Evolutionary conservation across 148 eudicot species (phyloP).

Genomic region (Arctostaphylos glauca): DNA sequence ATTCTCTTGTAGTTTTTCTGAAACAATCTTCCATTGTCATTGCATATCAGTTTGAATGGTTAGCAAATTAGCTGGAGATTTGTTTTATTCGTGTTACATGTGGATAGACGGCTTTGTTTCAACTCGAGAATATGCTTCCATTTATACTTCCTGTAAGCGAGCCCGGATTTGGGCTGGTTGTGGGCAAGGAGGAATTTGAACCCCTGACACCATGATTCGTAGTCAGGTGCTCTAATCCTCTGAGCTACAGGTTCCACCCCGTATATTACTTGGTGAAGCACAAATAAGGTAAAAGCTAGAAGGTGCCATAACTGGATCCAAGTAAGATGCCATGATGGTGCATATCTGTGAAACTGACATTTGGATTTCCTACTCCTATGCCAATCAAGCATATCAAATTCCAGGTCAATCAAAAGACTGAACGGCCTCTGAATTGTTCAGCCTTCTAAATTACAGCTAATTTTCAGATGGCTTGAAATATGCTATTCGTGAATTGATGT

Average conservation of each 20-base stretch:
- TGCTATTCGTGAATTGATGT: background rate
- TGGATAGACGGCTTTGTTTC: background rate
- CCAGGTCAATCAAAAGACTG: background rate
- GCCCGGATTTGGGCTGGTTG: background rate
- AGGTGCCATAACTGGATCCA: background rate
- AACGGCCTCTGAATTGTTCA: background rate
- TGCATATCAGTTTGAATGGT: constrained; percentile 5
- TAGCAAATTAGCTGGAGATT: background rate
- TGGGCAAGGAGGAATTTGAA: background rate
- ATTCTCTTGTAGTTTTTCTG: background rate
- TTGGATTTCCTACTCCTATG: background rate
- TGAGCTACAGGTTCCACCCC: too few relatives aligned
- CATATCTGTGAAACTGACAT: background rate
- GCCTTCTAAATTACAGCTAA: background rate
- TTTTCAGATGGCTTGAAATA: background rate
- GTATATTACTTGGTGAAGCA: background rate
- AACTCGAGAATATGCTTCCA: too few relatives aligned
- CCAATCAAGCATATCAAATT: background rate
- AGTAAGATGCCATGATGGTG: background rate
- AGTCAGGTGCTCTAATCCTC: background rate
- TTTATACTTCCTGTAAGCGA: too few relatives aligned
- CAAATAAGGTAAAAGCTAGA: background rate
- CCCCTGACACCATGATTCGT: background rate
- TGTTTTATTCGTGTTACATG: background rate
- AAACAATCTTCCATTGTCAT: background rate